These are phyloP conservation scores for Alternaria arbusti DNA, from an alignment of 2,329 filamentous ascomycete genomes.

Conservation along the genomic window DNA sequence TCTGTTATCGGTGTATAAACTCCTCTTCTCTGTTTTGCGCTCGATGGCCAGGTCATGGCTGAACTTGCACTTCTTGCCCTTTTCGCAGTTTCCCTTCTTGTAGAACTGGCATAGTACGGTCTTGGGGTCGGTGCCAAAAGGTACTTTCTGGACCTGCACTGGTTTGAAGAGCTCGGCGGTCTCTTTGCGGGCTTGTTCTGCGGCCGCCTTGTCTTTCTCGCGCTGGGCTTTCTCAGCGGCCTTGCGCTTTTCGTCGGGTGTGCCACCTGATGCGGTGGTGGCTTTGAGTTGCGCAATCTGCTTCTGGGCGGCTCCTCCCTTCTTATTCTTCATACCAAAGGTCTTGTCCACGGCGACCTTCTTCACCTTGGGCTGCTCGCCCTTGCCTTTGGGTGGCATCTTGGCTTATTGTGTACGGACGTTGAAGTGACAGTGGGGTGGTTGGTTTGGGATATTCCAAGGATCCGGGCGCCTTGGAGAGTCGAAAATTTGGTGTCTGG, in stretches of 20 bases:
- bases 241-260: constrained; percentile 86
- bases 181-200: constrained; percentile 83
- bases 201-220: constrained; percentile 88
- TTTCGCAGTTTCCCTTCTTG: constrained; percentile 97
- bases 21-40: constrained; percentile 90
- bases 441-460: neutral
- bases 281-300: constrained; percentile 81
- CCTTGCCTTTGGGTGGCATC: constrained; percentile 74
- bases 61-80: constrained; percentile 95
- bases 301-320: constrained; percentile 87
- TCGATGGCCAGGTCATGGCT: constrained; percentile 88
- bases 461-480: constrained; percentile 3
- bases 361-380: constrained; percentile 54
- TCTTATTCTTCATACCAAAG: constrained; percentile 99
- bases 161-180: constrained; percentile 85
- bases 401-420: constrained; percentile 43
- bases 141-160: constrained; percentile 94
- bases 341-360: constrained; percentile 90
- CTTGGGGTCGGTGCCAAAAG: constrained; percentile 97
- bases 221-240: constrained; percentile 68
- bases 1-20: constrained; percentile 85
- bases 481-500: constrained; percentile 23
- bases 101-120: constrained; percentile 95
- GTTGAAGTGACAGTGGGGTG: constrained; percentile 14
- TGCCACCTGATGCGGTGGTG: constrained; percentile 68